Conservation (phyloP, 305 asterid genomes). For the Caryopteris hybrid region DNA sequence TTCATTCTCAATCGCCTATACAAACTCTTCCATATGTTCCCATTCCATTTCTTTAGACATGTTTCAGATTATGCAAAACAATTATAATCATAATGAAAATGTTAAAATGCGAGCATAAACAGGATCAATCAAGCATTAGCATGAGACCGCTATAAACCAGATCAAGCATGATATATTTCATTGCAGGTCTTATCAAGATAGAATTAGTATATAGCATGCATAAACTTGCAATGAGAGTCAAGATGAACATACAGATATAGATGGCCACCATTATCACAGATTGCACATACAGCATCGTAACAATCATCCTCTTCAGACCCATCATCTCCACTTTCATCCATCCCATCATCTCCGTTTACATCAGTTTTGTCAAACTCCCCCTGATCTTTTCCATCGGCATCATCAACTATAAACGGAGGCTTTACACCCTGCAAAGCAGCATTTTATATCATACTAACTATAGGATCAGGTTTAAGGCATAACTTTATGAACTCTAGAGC, state of each 20-base stretch:
- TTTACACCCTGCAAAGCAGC: constrained; percentile 40
- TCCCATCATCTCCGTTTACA: constrained; percentile 21
- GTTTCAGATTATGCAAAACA: neutral
- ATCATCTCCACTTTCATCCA: constrained; percentile 28
- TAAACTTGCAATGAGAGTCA: constrained; percentile 4
- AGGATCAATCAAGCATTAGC: no score
- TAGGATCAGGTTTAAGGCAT: neutral
- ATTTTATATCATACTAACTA: neutral
- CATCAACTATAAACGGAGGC: constrained; percentile 64
- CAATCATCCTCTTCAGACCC: constrained; percentile 42
- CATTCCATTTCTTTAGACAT: neutral
- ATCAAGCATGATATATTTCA: neutral
- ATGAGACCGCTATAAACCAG: no score
- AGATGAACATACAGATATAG: constrained; percentile 43
- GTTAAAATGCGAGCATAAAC: neutral
- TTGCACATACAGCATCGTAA: constrained; percentile 60
- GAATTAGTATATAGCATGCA: neutral
- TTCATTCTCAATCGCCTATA: no score
- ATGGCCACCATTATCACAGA: constrained; percentile 81
- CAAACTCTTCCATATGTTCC: neutral
- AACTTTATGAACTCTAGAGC: neutral
- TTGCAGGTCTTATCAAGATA: neutral
- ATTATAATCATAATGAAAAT: neutral
- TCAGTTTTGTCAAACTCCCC: constrained; percentile 22
- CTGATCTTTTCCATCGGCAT: constrained; percentile 27